These are phyloP conservation scores for Astrothelium subdiscretum DNA, from an alignment of 495 filamentous ascomycete species.

Conservation along the genomic window DNA sequence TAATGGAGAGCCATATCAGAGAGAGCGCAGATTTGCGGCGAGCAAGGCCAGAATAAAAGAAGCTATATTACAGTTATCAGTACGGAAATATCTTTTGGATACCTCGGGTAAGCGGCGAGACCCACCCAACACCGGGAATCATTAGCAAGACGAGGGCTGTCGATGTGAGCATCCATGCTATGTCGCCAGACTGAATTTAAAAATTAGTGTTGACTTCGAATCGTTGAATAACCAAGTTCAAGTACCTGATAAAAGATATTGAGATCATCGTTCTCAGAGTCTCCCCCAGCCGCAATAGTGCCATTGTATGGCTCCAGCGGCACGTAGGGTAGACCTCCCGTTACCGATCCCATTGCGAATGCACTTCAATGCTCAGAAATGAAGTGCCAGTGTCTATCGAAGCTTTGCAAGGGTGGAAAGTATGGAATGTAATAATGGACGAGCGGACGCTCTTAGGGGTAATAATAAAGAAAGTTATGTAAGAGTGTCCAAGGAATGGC, in stretches of 20 bases:
- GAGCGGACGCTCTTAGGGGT: not conserved
- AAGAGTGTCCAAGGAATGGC: not conserved
- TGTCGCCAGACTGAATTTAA: constrained; percentile 62
- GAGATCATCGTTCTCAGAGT: constrained; percentile 61
- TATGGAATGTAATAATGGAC: not conserved
- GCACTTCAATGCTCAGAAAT: not conserved
- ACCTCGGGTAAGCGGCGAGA: not conserved
- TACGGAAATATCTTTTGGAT: not conserved
- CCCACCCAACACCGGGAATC: constrained; percentile 88
- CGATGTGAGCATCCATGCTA: constrained; percentile 80
- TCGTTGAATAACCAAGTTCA: constrained; percentile 3
- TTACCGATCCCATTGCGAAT: not conserved
- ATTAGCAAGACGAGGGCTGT: constrained; percentile 90
- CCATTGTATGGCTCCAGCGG: constrained; percentile 43
- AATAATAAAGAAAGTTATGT: not conserved
- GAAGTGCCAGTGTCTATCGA: not conserved
- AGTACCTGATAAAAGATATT: constrained; percentile 74
- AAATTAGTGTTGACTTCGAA: constrained; percentile 1
- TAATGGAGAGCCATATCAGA: constrained; percentile 92
- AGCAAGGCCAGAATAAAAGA: constrained; percentile 98
- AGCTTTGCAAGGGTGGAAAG: not conserved
- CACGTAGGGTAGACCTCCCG: constrained; percentile 10
- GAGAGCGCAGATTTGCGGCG: constrained; percentile 90
- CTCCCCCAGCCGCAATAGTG: constrained; percentile 52
- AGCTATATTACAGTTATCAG: constrained; percentile 33